phyloP scores from a whole-genome alignment of 768 basidiomycete genomes.

The Sporobolomyces roseus region DNA sequence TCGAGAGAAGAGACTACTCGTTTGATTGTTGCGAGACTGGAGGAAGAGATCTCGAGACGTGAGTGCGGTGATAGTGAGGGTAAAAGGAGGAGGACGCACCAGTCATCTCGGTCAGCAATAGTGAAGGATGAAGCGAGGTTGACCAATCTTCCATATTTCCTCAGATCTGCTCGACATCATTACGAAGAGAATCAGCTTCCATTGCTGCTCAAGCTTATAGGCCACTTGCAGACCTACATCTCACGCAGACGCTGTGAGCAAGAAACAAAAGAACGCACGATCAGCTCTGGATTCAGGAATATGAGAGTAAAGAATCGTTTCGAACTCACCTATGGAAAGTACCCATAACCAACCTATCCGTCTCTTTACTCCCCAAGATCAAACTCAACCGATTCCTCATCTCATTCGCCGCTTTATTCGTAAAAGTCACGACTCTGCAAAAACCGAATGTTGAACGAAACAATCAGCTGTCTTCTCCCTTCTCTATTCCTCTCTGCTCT shows the following conservation, averaged over 20 bases:
- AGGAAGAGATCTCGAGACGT: neutral
- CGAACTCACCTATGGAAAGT: slow-evolving; percentile 40
- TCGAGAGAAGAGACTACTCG: slow-evolving; percentile 3
- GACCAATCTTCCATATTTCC: slow-evolving; percentile 61
- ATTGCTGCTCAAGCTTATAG: neutral
- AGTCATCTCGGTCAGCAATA: slow-evolving; percentile 66
- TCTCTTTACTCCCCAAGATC: slow-evolving; percentile 62
- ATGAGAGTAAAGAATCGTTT: neutral
- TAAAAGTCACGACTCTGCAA: slow-evolving; percentile 62
- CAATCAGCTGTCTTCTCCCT: slow-evolving; percentile 16
- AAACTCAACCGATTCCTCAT: slow-evolving; percentile 68
- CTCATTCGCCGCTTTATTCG: slow-evolving; percentile 68
- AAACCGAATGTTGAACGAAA: neutral
- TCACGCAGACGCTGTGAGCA: slow-evolving; percentile 27
- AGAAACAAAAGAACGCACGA: too few species aligned
- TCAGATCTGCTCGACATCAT: slow-evolving; percentile 51
- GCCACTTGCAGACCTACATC: slow-evolving; percentile 11
- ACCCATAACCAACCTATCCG: slow-evolving; percentile 56
- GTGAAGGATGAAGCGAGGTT: slow-evolving; percentile 70
- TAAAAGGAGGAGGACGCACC: slow-evolving; percentile 3
- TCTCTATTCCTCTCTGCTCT: neutral
- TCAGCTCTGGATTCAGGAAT: neutral
- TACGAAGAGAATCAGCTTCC: neutral
- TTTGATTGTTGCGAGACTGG: slow-evolving; percentile 39
- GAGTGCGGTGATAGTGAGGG: neutral